Percentiles rank a stretch among this genome's conserved stretches.
These are phyloP conservation scores for Spizellomyces punctatus DNA, from an alignment of 192 early-diverging fungal species.

Conservation along the genomic window DNA sequence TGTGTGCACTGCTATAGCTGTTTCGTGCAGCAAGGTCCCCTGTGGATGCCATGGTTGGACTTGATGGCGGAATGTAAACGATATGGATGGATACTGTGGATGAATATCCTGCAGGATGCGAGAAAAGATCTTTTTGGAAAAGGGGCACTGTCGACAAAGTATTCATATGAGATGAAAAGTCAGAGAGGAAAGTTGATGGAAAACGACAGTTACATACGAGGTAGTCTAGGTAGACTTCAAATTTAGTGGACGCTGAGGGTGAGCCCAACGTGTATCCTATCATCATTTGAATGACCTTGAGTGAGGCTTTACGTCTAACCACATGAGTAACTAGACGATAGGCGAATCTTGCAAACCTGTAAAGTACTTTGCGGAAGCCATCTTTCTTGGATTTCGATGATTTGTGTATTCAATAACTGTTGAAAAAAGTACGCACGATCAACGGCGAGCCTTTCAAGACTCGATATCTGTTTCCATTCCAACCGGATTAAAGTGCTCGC, in stretches of 20 bases:
- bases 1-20: conserved; percentile 36
- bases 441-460: too few relatives aligned
- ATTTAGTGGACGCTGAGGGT: not conserved
- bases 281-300: not conserved
- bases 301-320: not conserved
- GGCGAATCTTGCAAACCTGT: not conserved
- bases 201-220: conserved; percentile 4
- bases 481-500: too few relatives aligned
- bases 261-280: conserved; percentile 1
- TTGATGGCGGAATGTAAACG: conserved; percentile 77
- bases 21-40: conserved; percentile 75
- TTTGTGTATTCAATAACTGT: too few relatives aligned
- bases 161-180: too few relatives aligned
- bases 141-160: not conserved
- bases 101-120: conserved; percentile 1
- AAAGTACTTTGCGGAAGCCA: conserved; percentile 7
- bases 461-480: too few relatives aligned
- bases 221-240: conserved; percentile 1
- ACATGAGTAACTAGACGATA: not conserved
- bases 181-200: not conserved
- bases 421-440: too few relatives aligned
- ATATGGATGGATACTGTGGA: not conserved
- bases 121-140: conserved; percentile 5
- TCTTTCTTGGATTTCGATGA: not conserved
- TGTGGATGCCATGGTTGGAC: conserved; percentile 85